A percentile compares a stretch with the other conserved stretches of the same genome.
Evolutionary conservation across 2,329 filamentous ascomycete genomes (phyloP).

Genomic region (Alternaria ethzedia): DNA sequence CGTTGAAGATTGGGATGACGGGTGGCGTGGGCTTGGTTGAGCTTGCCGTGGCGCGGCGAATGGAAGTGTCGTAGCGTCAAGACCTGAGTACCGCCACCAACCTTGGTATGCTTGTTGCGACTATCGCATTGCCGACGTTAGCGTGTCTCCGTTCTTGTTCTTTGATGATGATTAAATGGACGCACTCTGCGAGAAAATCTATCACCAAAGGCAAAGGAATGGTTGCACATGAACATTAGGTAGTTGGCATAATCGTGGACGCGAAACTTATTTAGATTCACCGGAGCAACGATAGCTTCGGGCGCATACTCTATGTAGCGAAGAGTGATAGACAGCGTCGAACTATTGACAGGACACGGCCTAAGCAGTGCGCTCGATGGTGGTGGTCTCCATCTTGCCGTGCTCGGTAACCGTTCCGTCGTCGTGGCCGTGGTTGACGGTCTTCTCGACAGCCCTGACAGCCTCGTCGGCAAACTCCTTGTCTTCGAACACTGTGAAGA

Average conservation of each 20-base stretch:
- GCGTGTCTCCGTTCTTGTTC: background rate
- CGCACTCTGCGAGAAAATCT: no score
- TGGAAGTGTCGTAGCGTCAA: background rate
- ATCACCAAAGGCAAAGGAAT: no score
- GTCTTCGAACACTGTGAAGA: slow-evolving; percentile 42
- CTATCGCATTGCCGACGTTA: background rate
- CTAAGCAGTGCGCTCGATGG: slow-evolving; percentile 27
- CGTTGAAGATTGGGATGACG: background rate
- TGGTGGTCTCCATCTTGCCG: background rate
- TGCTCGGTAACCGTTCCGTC: slow-evolving; percentile 6
- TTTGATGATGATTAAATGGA: background rate
- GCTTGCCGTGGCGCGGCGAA: background rate
- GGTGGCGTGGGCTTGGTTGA: background rate
- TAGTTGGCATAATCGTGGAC: background rate
- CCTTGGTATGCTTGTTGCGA: background rate
- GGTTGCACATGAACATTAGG: background rate
- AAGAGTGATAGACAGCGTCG: background rate
- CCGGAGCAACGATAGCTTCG: background rate
- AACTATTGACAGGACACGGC: background rate
- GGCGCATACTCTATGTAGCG: background rate
- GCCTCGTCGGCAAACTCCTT: slow-evolving; percentile 42
- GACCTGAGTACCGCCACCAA: background rate
- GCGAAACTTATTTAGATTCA: background rate
- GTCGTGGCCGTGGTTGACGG: slow-evolving; percentile 32
- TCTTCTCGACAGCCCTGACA: slow-evolving; percentile 43